Base-by-base conservation (phyloP, 345 rosid species). In the Kernera saxatilis region DNA sequence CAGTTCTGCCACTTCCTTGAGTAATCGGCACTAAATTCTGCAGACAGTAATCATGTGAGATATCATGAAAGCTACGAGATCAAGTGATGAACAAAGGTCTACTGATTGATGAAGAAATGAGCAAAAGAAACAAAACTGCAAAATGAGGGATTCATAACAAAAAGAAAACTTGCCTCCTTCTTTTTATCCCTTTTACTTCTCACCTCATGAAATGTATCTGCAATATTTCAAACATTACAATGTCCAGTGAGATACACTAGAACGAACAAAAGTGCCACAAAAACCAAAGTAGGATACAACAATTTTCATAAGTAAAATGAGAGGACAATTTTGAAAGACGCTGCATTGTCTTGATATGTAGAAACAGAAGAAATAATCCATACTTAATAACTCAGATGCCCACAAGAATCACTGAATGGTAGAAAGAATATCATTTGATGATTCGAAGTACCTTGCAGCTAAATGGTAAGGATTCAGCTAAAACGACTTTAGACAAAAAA, bases 151-250 rank as follows among this genome's bases (percentile, higher is more conserved):
- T 56, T 45, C 49, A 44, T 19, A n/a, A 55, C 44, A 30, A 57
- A 18, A 64, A 57, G 14, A 67, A 50, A 17, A 44, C 78, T 77
- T 80, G 85, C 96, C 95, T 90, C 90, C 50, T 84, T 90, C 78
- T 67, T 88, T 75, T 81, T 60, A 56, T 87, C 87, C 22, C 75
- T 84, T 65, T 82, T 90, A 64, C 85, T 88, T 78, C 75, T 86
- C 71, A 93, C 98, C 77, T 90, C 92, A 37, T 90, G 98, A 81
- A 90, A 93, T 21, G 98, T 90, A 86, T 93, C 98, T 93, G 83
- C 78, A 69, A 75, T 8, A n/a, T 64, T 14, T 10, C 11, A 30
- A 33, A 45, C 33, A 14, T 29, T 9, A 62, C 6, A 50, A 0
- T 18, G 40, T 23, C 25, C 22, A 4, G 11, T 23, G 17, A 71